Conservation (phyloP, 176 grass and related monocot species). For the Rhynchospora breviuscula region DNA sequence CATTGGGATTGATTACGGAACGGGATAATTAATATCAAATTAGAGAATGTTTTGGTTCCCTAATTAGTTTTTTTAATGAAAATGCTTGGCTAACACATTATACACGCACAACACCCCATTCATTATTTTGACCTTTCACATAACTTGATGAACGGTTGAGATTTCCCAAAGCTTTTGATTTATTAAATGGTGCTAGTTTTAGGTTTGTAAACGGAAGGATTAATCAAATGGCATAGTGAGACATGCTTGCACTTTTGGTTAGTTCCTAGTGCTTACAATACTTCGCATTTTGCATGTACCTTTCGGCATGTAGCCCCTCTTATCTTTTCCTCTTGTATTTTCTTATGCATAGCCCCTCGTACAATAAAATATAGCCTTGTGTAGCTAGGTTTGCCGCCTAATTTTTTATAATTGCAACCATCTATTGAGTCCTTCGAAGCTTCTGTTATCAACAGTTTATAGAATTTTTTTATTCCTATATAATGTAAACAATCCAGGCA, state of each 20-base stretch:
- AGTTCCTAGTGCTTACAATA: slow-evolving; percentile 15
- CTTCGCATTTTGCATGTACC: slow-evolving; percentile 1
- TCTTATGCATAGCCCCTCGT: background rate
- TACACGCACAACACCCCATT: background rate
- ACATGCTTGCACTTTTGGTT: slow-evolving; percentile 31
- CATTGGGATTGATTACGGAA: slow-evolving; percentile 26
- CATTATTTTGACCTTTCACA: background rate
- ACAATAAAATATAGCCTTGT: slow-evolving; percentile 15
- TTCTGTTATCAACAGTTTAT: background rate
- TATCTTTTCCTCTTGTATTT: slow-evolving; percentile 1
- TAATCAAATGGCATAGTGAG: slow-evolving; percentile 10
- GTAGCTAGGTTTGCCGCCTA: background rate
- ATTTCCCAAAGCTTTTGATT: background rate
- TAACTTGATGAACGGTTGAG: background rate
- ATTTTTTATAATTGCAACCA: background rate
- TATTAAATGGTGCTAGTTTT: background rate
- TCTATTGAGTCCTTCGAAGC: background rate
- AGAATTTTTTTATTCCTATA: too few species aligned
- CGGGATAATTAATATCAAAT: background rate
- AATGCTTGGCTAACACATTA: slow-evolving; percentile 6
- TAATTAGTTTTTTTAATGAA: background rate
- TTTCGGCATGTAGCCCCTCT: slow-evolving; percentile 29
- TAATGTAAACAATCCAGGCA: too few species aligned
- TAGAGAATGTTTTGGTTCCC: slow-evolving; percentile 22
- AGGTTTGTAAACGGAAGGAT: background rate